Base-by-base conservation (phyloP, 2,329 filamentous ascomycete species). In the Metarhizium robertsii region DNA sequence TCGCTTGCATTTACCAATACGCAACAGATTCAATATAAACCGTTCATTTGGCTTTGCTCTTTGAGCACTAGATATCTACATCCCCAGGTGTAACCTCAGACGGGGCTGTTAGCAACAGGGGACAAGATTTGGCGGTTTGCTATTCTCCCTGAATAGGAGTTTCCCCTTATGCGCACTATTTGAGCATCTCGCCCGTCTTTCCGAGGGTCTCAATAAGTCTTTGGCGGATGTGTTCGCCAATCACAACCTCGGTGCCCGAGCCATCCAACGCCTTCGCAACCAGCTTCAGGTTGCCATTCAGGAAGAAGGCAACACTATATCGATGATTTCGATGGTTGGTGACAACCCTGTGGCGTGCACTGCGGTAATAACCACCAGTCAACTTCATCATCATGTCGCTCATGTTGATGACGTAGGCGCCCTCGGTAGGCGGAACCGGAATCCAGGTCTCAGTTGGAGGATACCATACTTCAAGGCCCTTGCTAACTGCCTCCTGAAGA, bases 371-470 rank as follows among this genome's bases (percentile, higher is more conserved):
- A 8, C 66, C 66, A 1, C 58, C 61, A 0, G 66, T 67, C 53
- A 60, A 69, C 45, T 62, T 64, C 60, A 68, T 60, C 58, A 72
- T 62, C 64, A 72, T 65, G 53, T 72, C 69, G 5, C 69, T 69
- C 36, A 71, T 65, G 47, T 73, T 72, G 55, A 71, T 67, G 6
- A 73, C 69, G 49, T 66, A 71, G 7, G 64, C 63, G 18, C 62
- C 58, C 51, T 63, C 58, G 40, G 64, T 63, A 2, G 64, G 65
- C 1, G 67, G 65, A 0, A 71, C 66, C 0, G 62, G 59, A 16
- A 67, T 63, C 66, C 65, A 67, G 8, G 59, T 62, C 55, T 63
- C 61, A 0, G 59, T 63, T 4, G 60, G 61, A 4, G 62, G 63
- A 42, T 66, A 62, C 58, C 61, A 67, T 2, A 67, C 65, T 18